A percentile compares a stretch with the other conserved stretches of the same genome.
Conservation (phyloP, 176 grass and related monocot genomes). For the Zea mays region DNA sequence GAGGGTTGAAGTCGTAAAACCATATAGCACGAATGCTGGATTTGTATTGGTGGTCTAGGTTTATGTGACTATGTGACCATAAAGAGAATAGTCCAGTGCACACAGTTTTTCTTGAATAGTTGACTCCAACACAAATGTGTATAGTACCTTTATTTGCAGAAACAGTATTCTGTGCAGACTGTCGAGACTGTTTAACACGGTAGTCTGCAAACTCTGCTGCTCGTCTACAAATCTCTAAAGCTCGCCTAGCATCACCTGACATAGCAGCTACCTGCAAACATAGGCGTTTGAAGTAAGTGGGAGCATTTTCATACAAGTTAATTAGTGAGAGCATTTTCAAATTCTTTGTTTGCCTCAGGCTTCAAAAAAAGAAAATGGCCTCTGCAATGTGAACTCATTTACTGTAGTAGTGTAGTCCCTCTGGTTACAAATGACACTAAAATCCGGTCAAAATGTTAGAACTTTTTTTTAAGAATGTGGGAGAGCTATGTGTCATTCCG, state of each 20-base stretch:
- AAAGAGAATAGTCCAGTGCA: constrained; percentile 4
- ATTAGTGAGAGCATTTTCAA: background rate
- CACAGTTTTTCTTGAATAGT: constrained; percentile 7
- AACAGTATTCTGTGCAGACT: constrained; percentile 31
- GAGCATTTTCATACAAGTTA: constrained; percentile 6
- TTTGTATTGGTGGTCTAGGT: background rate
- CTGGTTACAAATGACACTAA: background rate
- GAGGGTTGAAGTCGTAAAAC: constrained; percentile 12
- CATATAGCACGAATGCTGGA: background rate
- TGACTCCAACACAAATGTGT: constrained; percentile 7
- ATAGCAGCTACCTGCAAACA: constrained; percentile 88
- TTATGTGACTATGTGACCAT: constrained; percentile 28
- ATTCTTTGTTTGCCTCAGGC: background rate
- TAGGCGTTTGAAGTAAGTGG: constrained; percentile 1
- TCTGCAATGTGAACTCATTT: background rate
- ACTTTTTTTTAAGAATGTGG: too few relatives aligned
- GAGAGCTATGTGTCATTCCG: too few relatives aligned
- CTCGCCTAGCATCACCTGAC: constrained; percentile 97
- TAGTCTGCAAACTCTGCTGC: constrained; percentile 88
- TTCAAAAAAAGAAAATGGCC: background rate
- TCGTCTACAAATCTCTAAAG: constrained; percentile 86
- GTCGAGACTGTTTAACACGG: constrained; percentile 58
- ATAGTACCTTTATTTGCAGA: constrained; percentile 43
- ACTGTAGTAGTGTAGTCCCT: background rate
- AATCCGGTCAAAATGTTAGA: background rate